Base-by-base conservation (phyloP, 2,329 filamentous ascomycete species). In the Diaporthe sp. region DNA sequence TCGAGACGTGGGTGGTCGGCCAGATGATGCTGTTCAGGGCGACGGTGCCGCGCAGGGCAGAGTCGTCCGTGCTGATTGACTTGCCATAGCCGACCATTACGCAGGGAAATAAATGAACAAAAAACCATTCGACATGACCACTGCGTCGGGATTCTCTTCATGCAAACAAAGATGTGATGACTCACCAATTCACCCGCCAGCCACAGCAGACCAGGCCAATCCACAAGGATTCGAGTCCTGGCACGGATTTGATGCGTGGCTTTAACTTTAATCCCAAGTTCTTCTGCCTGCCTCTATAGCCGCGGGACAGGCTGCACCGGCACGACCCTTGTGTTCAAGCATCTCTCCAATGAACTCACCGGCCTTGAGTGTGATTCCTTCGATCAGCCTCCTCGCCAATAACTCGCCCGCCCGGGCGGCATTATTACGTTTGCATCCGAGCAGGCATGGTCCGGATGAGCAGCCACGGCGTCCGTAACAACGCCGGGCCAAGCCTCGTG, bases 1-100 rank as follows among this genome's bases (percentile, higher is more conserved):
- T 87, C 1, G 83, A 86, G 75, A 82, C 82, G 0, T 82, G 82
- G 79, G 73, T 86, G 22, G 81, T 86, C 17, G 86, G 86, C 0
- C 82, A 82, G 74, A 78, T 80, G 39, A 70, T 87, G 78, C 72
- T 87, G n/a, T 87, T 85, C 75, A 79, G 80, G 65, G 85, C 83
- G 12, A 79, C 75, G 42, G 80, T 74, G 77, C 83, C 83, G 12
- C 81, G 78, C 60, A 75, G 75, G 60, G 72, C 15, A 0, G 61
- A 22, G 20, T 44, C 47, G 25, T 44, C 47, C 17, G 39, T 63
- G 9, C 34, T 73, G 37, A 65, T 73, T 65, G 71, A 73, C 31
- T 34, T 67, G 58, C 58, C 47, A 37, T 70, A 70, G 49, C 31
- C 22, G 25, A 39, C 28, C 8, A 6, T 12, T 12, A 42, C 3